Base-by-base conservation (phyloP, 2,329 filamentous ascomycete species). In the Rasamsonia emersonii region DNA sequence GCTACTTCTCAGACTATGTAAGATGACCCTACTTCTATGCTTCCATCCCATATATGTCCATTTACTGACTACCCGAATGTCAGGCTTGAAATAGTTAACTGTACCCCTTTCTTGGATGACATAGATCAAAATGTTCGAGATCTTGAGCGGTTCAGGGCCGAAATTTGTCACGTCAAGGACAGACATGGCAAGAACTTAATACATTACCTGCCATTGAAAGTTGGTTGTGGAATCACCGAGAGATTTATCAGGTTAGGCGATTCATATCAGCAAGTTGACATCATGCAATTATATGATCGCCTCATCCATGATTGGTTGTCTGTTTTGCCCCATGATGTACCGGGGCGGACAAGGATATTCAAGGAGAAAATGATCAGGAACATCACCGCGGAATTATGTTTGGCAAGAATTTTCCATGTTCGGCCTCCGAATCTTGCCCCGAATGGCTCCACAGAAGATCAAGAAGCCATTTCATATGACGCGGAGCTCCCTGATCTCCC, bases 291-390 rank as follows among this genome's bases (percentile, higher is more conserved):
- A 3, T 64, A 64, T 40, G 57, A 62, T 34, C 38, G 36, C 19
- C 37, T 62, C 31, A 46, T 61, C 11, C 47, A 49, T 24, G 43
- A 56, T 28, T 63, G 59, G 58, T 37, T 64, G 13, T 50, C 51
- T 9, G 45, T 32, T 19, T 38, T 63, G 18, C 46, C 55, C 3
- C 42, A 41, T 5, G 38, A 46, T 8, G 51, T 61, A 36, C 54
- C 60, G 5, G 49, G 49, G n/a, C 48, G 46, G 23, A 50, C 56
- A n/a, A 47, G 60, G 20, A 48, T 59, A 1, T 44, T 45, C 28
- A 64, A 62, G 38, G 60, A 62, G 35, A 56, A 46, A 37, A 36
- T 51, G 7, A 54, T 62, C 27, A 50, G 60, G 24, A 46, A 43
- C 4, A 35, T 62, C 28, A 47, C 54, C 14, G 51, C 50, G 9